Percentiles rank a stretch among this genome's conserved stretches.
These are phyloP conservation scores for Rosa hybrid DNA, from an alignment of 331 rosid genomes.

Conservation along the genomic window DNA sequence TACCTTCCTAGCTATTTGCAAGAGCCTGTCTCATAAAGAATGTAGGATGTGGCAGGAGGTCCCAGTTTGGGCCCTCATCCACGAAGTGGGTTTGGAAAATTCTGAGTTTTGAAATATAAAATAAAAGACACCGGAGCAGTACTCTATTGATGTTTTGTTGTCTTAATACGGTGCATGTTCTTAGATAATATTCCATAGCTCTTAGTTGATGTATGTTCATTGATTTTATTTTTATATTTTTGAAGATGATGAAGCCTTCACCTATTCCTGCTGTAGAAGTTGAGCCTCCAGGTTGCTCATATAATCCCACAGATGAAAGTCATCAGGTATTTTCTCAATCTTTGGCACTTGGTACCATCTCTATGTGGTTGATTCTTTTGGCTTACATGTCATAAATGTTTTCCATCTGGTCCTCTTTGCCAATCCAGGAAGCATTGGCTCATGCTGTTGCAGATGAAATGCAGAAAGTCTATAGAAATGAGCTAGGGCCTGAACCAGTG, in stretches of 20 bases:
- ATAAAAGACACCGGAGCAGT: not conserved
- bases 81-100: no score
- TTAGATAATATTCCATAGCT: not conserved
- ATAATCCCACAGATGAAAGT: constrained; percentile 72
- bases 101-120: not conserved
- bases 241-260: constrained; percentile 45
- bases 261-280: constrained; percentile 87
- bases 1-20: not conserved
- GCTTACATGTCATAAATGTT: not conserved
- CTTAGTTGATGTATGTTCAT: constrained; percentile 22
- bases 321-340: constrained; percentile 67
- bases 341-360: not conserved
- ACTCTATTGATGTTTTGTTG: not conserved
- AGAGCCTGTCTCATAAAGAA: not conserved
- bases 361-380: not conserved
- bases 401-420: not conserved
- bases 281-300: constrained; percentile 91
- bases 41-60: not conserved
- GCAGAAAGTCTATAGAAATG: constrained; percentile 79
- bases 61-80: not conserved
- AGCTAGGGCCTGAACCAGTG: constrained; percentile 86
- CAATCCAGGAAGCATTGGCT: constrained; percentile 76
- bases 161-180: not conserved
- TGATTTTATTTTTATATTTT: not conserved
- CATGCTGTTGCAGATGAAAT: constrained; percentile 85